Evolutionary conservation across 2,329 filamentous ascomycete genomes (phyloP).

Genomic region (Xylariomycetidae sp.): DNA sequence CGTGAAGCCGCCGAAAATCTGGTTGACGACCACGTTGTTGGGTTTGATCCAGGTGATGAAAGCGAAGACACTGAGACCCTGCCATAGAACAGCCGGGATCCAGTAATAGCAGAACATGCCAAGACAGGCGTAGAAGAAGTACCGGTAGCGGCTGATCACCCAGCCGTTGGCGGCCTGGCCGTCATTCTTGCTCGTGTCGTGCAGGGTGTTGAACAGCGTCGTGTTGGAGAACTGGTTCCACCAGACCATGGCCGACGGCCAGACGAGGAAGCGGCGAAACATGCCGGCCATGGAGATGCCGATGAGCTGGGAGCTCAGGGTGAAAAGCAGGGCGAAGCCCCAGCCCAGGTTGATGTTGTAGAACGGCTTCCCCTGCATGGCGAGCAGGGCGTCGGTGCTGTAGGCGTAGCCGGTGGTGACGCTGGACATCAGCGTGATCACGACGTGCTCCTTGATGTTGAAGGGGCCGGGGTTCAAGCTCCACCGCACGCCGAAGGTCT

Average conservation of each 20-base stretch:
- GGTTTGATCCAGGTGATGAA: constrained; percentile 43
- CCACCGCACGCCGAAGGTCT: constrained; percentile 35
- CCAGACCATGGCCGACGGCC: constrained; percentile 46
- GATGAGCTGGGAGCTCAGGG: constrained; percentile 44
- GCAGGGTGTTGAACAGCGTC: constrained; percentile 39
- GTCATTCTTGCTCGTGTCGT: constrained; percentile 34
- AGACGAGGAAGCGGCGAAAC: constrained; percentile 40
- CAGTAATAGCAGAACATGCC: constrained; percentile 47
- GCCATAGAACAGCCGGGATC: constrained; percentile 45
- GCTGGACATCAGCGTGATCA: constrained; percentile 39
- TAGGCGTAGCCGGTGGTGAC: constrained; percentile 33
- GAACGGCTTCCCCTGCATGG: constrained; percentile 34
- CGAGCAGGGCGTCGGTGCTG: constrained; percentile 33
- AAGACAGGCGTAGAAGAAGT: constrained; percentile 36
- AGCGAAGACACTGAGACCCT: constrained; percentile 40
- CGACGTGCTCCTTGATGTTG: constrained; percentile 39
- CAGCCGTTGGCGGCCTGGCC: constrained; percentile 36
- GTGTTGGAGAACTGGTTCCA: constrained; percentile 41
- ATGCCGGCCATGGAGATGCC: constrained; percentile 48
- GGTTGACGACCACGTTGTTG: constrained; percentile 40
- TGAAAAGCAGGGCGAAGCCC: constrained; percentile 42
- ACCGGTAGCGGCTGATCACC: constrained; percentile 39
- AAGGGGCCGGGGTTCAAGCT: constrained; percentile 39
- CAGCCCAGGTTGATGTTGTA: constrained; percentile 38
- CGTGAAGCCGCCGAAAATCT: constrained; percentile 42